phyloP scores from a whole-genome alignment of 257 asterid genomes.

The Solanum appendiculatum region DNA sequence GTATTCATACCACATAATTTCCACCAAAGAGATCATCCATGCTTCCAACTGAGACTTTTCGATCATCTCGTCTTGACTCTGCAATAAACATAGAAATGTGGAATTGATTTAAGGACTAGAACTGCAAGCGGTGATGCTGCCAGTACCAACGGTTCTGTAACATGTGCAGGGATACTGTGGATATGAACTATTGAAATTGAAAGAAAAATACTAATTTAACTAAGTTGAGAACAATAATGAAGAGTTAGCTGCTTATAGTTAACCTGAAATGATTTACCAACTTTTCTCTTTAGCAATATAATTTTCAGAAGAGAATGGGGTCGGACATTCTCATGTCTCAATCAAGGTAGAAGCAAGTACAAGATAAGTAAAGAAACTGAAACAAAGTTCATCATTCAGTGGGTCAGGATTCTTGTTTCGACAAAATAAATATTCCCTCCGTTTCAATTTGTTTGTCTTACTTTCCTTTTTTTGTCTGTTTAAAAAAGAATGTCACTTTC shows the following conservation, averaged over 20 bases:
- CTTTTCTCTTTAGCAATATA: background rate
- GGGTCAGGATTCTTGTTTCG: background rate
- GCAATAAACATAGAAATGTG: slow-evolving; percentile 1
- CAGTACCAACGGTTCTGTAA: background rate
- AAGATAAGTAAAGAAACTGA: background rate
- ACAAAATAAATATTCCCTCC: background rate
- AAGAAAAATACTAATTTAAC: background rate
- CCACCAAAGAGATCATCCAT: slow-evolving; percentile 40
- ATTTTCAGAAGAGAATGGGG: background rate
- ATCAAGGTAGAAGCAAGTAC: background rate
- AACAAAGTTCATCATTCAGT: background rate
- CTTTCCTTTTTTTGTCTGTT: background rate
- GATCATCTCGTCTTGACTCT: slow-evolving; percentile 25
- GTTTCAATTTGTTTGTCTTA: background rate
- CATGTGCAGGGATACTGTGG: background rate
- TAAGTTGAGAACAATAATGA: background rate
- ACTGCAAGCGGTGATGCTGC: background rate
- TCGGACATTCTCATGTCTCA: background rate
- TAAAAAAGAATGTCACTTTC: background rate
- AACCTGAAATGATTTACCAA: background rate
- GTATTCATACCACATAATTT: slow-evolving; percentile 45
- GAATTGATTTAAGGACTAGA: background rate
- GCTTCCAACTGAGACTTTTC: slow-evolving; percentile 23
- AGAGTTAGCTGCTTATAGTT: background rate
- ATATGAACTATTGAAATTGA: background rate